phyloP scores from a whole-genome alignment of 345 rosid genomes.

The Mangifera indica region DNA sequence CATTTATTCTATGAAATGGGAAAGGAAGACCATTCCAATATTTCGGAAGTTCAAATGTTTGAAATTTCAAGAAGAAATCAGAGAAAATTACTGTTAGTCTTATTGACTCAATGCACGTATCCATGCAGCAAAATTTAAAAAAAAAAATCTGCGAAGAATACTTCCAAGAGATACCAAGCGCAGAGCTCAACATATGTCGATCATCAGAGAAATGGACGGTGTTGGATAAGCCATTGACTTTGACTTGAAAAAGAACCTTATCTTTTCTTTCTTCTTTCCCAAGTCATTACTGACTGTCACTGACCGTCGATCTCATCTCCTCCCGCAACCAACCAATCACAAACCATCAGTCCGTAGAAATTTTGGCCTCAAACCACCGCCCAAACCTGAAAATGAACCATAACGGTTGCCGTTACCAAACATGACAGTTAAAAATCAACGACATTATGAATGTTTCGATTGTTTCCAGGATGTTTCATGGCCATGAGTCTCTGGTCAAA shows the following conservation, averaged over 20 bases:
- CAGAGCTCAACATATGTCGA: not conserved
- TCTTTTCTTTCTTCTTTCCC: not conserved
- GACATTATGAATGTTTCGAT: not conserved
- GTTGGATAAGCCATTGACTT: not conserved
- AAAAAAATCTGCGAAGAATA: no score
- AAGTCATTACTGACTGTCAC: no score
- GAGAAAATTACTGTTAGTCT: no score
- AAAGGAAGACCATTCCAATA: no score
- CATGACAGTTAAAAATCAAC: not conserved
- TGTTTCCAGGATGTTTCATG: constrained; percentile 6
- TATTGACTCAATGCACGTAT: no score
- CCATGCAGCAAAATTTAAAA: no score
- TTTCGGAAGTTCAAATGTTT: no score
- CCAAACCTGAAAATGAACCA: not conserved
- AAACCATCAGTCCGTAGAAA: not conserved
- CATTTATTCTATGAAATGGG: no score
- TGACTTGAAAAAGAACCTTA: not conserved
- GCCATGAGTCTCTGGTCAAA: not conserved
- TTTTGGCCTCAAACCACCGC: not conserved
- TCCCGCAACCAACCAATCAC: not conserved
- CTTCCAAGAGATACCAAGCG: not conserved
- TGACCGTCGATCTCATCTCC: not conserved
- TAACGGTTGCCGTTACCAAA: not conserved
- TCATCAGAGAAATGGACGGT: constrained; percentile 13
- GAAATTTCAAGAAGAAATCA: no score